Percentiles rank a stretch among this genome's conserved stretches.
Conservation (phyloP, 1,284 basidiomycete genomes). For the Hymenochaete sp. region DNA sequence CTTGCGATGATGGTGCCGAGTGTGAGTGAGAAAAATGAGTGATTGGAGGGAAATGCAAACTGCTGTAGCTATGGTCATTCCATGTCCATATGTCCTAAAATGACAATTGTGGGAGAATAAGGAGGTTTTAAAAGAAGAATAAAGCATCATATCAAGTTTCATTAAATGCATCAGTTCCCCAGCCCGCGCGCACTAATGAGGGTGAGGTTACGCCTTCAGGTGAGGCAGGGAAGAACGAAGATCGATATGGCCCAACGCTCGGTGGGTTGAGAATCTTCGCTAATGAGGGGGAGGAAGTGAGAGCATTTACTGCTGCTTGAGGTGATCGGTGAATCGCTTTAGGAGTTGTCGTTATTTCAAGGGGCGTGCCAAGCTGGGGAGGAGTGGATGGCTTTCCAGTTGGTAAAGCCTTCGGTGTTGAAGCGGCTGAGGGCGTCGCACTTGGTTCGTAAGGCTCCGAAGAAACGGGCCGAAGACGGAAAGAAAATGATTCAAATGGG, state of each 20-base stretch:
- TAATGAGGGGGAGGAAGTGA: constrained; percentile 9
- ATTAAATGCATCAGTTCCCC: constrained; percentile 14
- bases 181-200: constrained; percentile 10
- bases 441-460: not conserved
- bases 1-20: no score
- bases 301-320: no score
- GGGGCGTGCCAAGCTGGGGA: not conserved
- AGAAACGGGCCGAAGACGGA: not conserved
- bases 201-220: constrained; percentile 8
- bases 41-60: no score
- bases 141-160: no score
- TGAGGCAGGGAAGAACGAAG: constrained; percentile 10
- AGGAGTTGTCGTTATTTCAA: no score
- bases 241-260: constrained; percentile 14
- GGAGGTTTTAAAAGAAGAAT: no score
- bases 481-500: not conserved
- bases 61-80: no score
- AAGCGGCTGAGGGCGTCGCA: constrained; percentile 1
- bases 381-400: not conserved
- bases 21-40: no score
- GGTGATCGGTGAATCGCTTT: no score
- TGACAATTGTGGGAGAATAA: no score
- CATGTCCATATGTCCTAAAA: no score
- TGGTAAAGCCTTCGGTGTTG: not conserved
- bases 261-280: constrained; percentile 14